Evolutionary conservation across 2,329 filamentous ascomycete species (phyloP).

Genomic region (Botrytis pseudocinerea): DNA sequence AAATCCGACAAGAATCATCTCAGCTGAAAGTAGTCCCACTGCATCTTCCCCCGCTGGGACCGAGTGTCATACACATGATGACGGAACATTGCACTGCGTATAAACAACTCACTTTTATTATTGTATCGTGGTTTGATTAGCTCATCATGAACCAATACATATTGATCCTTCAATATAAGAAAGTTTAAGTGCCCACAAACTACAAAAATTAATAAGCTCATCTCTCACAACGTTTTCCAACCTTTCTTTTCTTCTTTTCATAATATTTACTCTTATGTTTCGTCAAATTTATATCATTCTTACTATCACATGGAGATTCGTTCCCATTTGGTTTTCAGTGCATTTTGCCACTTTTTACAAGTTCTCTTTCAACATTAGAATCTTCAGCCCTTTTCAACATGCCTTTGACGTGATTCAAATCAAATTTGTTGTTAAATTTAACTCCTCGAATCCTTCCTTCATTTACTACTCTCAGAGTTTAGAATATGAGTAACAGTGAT

Average conservation of each 20-base stretch:
- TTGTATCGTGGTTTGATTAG: background rate
- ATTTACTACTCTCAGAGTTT: background rate
- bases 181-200: too few relatives aligned
- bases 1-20: background rate
- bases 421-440: background rate
- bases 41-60: background rate
- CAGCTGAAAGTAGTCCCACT: background rate
- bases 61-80: constrained; percentile 3
- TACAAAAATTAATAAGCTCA: background rate
- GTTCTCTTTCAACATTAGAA: too few relatives aligned
- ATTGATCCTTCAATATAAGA: background rate
- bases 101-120: background rate
- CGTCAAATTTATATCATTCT: background rate
- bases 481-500: background rate
- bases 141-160: background rate
- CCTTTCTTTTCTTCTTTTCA: background rate
- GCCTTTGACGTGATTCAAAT: too few relatives aligned
- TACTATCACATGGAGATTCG: background rate
- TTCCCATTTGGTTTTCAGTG: background rate
- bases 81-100: background rate
- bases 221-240: too few relatives aligned
- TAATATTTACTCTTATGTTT: background rate
- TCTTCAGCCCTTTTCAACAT: too few relatives aligned
- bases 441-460: background rate
- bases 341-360: background rate